A percentile compares a stretch with the other conserved stretches of the same genome.
phyloP scores from a whole-genome alignment of 768 basidiomycete species.

The Trichaptum fuscoviolaceum region DNA sequence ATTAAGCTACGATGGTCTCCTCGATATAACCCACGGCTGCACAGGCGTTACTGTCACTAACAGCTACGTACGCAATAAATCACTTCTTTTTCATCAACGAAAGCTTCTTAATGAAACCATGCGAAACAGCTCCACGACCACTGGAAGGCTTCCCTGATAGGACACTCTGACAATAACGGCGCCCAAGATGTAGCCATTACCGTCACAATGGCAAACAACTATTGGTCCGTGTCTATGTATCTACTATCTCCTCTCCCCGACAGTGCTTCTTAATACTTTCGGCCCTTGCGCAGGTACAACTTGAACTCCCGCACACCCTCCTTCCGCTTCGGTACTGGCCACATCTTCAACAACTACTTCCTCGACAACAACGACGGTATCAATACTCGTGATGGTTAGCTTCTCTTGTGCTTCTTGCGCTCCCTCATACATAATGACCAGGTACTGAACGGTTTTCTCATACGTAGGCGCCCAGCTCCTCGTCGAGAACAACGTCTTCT shows the following conservation, averaged over 20 bases:
- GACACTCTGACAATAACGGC: conserved; percentile 39
- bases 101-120: background rate
- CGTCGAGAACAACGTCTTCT: conserved; percentile 17
- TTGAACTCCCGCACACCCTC: conserved; percentile 14
- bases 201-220: conserved; percentile 40
- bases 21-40: conserved; percentile 41
- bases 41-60: conserved; percentile 38
- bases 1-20: conserved; percentile 38
- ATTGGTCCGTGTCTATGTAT: conserved; percentile 9
- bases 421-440: no score
- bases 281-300: conserved; percentile 3
- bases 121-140: conserved; percentile 33
- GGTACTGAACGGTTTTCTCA: no score
- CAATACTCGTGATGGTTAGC: conserved; percentile 15
- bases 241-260: no score
- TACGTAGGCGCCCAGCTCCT: conserved; percentile 28
- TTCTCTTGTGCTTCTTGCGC: background rate
- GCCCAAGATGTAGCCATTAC: conserved; percentile 35
- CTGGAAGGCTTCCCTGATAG: conserved; percentile 41
- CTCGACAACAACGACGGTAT: conserved; percentile 12
- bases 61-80: conserved; percentile 7
- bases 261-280: background rate
- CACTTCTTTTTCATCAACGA: background rate
- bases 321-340: conserved; percentile 12
- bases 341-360: conserved; percentile 13